phyloP scores from a whole-genome alignment of 768 basidiomycete genomes.

The Cubamyces sp. region DNA sequence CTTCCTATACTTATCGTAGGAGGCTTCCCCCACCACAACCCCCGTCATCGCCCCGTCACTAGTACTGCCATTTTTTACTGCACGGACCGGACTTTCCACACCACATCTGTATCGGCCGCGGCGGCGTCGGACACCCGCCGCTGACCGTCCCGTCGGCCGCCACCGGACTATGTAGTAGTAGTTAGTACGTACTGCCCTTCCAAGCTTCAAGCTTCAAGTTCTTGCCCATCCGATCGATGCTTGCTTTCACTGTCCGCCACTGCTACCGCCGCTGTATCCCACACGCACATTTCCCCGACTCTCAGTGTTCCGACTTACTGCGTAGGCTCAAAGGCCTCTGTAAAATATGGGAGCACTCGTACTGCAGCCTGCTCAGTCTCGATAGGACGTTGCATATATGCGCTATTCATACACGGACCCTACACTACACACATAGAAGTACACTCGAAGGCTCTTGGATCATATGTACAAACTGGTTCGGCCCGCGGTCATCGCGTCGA shows the following conservation, averaged over 20 bases:
- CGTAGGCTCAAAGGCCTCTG: too few species aligned
- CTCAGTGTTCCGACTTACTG: too few species aligned
- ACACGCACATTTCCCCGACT: too few species aligned
- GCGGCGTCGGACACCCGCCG: neutral
- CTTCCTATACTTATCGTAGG: neutral
- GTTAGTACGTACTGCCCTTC: too few species aligned
- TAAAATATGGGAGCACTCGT: too few species aligned
- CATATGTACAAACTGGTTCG: neutral
- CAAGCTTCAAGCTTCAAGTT: too few species aligned
- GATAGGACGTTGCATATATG: neutral
- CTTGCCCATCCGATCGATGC: too few species aligned
- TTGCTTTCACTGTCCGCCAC: too few species aligned
- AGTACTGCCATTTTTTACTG: neutral
- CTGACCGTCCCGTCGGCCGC: too few species aligned
- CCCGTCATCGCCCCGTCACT: neutral
- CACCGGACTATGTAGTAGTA: slow-evolving; percentile 8
- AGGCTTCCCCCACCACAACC: neutral
- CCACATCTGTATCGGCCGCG: neutral
- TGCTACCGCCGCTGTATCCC: too few species aligned
- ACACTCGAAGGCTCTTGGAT: neutral
- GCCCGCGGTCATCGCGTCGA: neutral
- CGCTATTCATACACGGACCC: neutral
- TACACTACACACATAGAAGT: neutral
- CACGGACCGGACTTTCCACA: neutral
- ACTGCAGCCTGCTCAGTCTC: neutral